Conservation (phyloP, 1,284 basidiomycete species). For the Megacollybia platyphylla region DNA sequence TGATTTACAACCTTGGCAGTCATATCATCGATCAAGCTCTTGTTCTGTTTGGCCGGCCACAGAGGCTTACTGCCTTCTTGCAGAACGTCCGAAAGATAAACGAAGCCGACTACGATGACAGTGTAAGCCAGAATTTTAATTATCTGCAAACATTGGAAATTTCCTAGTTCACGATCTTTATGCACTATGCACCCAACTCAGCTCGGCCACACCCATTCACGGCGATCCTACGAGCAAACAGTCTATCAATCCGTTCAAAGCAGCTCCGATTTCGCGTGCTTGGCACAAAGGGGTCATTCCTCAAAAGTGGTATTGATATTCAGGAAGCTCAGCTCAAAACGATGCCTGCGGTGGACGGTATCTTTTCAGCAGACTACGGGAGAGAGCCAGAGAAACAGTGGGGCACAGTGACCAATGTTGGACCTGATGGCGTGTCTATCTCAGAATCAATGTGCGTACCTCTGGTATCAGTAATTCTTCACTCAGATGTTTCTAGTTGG, state of each 20-base stretch:
- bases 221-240: conserved; percentile 56
- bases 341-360: conserved; percentile 33
- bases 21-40: conserved; percentile 73
- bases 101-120: conserved; percentile 54
- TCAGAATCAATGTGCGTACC: conserved; percentile 32
- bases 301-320: conserved; percentile 67
- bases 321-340: conserved; percentile 64
- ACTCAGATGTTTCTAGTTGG: conserved; percentile 31
- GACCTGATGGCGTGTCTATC: conserved; percentile 29
- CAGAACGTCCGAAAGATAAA: conserved; percentile 59
- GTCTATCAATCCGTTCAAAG: conserved; percentile 49
- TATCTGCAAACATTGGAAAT: neutral
- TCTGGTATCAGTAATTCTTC: conserved; percentile 1
- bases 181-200: conserved; percentile 40
- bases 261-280: conserved; percentile 64
- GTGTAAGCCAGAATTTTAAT: conserved; percentile 22
- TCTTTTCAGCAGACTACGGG: conserved; percentile 35
- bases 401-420: conserved; percentile 47
- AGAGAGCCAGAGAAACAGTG: conserved; percentile 47
- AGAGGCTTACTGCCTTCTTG: conserved; percentile 54
- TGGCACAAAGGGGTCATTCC: conserved; percentile 60
- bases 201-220: conserved; percentile 44
- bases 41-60: conserved; percentile 65
- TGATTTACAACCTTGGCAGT: conserved; percentile 52
- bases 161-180: conserved; percentile 49